Conservation (phyloP, 805 yeast species). For the Cyberlindnera euphorbiae region DNA sequence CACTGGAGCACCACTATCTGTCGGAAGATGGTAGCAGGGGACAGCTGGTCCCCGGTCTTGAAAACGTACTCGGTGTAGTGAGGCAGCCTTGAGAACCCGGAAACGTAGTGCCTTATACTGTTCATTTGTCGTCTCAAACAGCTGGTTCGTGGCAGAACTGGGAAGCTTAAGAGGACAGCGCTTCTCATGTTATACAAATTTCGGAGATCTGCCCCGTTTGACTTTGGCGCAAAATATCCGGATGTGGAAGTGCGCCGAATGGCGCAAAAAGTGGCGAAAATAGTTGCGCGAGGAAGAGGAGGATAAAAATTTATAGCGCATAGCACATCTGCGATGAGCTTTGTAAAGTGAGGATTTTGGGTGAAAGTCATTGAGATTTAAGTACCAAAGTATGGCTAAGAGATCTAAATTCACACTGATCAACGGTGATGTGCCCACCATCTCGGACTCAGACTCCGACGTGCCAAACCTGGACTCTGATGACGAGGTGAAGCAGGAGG, state of each 20-base stretch:
- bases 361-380: no score
- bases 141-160: no score
- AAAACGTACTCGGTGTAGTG: conserved; percentile 11
- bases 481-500: conserved; percentile 38
- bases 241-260: background rate
- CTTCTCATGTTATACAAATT: no score
- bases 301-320: conserved; percentile 13
- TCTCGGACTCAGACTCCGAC: conserved; percentile 73
- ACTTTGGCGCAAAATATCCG: background rate
- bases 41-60: conserved; percentile 36
- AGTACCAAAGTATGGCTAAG: background rate
- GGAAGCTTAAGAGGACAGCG: no score
- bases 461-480: conserved; percentile 47
- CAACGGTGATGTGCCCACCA: conserved; percentile 67
- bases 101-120: conserved; percentile 9
- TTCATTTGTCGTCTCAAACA: background rate
- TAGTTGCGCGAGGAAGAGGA: no score
- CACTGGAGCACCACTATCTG: conserved; percentile 79
- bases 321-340: background rate
- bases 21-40: conserved; percentile 54
- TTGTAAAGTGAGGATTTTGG: no score
- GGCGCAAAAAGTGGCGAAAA: no score
- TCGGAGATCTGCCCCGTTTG: no score
- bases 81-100: conserved; percentile 16
- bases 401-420: conserved; percentile 24